These are phyloP conservation scores for Arabidopsis suecica DNA, from an alignment of 345 rosid species.

Conservation along the genomic window DNA sequence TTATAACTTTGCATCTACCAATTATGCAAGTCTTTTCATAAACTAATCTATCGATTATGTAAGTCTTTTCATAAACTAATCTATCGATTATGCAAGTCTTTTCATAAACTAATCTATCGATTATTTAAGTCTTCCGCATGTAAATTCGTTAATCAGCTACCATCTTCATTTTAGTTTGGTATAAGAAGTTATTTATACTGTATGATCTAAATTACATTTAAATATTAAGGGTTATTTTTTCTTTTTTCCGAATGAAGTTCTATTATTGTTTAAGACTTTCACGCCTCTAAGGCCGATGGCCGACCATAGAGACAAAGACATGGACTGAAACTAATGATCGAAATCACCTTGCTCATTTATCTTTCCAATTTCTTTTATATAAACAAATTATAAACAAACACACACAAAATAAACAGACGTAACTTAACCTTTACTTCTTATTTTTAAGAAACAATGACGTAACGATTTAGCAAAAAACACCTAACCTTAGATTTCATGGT, in stretches of 20 bases:
- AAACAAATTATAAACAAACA: background rate
- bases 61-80: background rate
- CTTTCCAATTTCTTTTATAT: slow-evolving; percentile 8
- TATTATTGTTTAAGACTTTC: background rate
- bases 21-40: slow-evolving; percentile 27
- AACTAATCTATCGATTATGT: slow-evolving; percentile 22
- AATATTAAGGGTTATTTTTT: background rate
- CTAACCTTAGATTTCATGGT: background rate
- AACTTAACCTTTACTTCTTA: background rate
- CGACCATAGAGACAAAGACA: background rate
- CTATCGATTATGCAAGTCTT: slow-evolving; percentile 1
- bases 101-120: slow-evolving; percentile 20
- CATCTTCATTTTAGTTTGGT: background rate
- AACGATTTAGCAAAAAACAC: background rate
- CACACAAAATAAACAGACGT: background rate
- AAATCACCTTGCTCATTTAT: background rate
- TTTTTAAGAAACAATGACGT: background rate
- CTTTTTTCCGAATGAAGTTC: background rate
- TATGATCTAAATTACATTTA: background rate
- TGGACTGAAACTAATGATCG: background rate
- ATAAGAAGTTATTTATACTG: background rate
- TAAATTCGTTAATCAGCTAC: slow-evolving; percentile 17
- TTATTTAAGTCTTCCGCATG: slow-evolving; percentile 25
- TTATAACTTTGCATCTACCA: slow-evolving; percentile 14
- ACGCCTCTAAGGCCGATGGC: too few species aligned